Percentiles rank a stretch among this genome's conserved stretches.
Evolutionary conservation across 169 alveolate species (phyloP).

Genomic region (Plasmodium chabaudi): DNA sequence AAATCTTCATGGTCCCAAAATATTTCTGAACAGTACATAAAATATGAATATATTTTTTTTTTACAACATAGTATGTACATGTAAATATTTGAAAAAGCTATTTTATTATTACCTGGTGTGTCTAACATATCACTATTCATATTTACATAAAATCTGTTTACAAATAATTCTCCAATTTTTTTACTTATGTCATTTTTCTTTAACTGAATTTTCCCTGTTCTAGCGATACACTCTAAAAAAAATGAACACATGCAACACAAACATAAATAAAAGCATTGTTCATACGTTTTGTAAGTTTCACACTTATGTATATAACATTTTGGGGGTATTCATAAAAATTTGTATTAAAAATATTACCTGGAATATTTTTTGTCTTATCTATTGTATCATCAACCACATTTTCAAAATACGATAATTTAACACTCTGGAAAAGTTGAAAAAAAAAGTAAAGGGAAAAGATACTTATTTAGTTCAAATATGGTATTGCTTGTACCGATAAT

Average conservation of each 20-base stretch:
- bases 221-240: constrained; percentile 85
- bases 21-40: constrained; percentile 75
- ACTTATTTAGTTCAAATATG: no score
- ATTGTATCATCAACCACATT: constrained; percentile 88
- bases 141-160: constrained; percentile 88
- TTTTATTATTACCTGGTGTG: constrained; percentile 83
- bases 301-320: no score
- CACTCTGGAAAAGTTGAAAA: constrained; percentile 77
- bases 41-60: neutral
- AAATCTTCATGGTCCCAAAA: constrained; percentile 91
- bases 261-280: neutral
- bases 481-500: no score
- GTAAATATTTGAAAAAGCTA: neutral
- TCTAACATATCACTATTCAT: constrained; percentile 89
- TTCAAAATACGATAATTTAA: constrained; percentile 87
- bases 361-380: constrained; percentile 86
- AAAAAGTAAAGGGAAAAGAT: no score
- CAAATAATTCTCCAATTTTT: constrained; percentile 88
- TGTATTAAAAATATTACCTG: constrained; percentile 70
- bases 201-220: constrained; percentile 86
- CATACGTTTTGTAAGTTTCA: neutral
- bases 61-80: neutral
- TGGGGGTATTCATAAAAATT: no score
- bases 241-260: neutral
- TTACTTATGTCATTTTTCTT: constrained; percentile 87